Evolutionary conservation across 176 grass and related monocot species (phyloP), one percentile per base, ranked within the genome.

Genomic region (Zizania latifolia): DNA sequence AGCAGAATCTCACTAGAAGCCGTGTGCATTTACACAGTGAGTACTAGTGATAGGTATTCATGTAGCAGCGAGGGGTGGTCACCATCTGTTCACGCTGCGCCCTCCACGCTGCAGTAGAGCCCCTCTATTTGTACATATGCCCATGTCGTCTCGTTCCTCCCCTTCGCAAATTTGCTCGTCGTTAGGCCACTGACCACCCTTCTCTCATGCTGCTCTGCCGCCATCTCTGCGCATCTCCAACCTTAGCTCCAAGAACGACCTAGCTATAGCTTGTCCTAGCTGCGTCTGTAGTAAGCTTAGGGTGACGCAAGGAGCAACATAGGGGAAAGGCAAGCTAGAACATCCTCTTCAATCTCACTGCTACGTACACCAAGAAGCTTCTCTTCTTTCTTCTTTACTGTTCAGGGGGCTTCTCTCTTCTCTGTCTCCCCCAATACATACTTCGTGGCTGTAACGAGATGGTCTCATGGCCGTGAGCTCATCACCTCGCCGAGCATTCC

Each of bases 381-480:
- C 32, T 38, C 34, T 64, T 72, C 10, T 9, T 12, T 44, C 8
- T 32, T 8, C 48, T 63, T 21, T 60, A 30, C 40, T 37, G 35
- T 50, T 33, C 44, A 78, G 37, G 45, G 78, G 63, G 44, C 77
- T 53, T 77, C 55, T 70, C 76, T 39, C 48, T 35, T 82, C 60
- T 59, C 63, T 26, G 26, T 67, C 56, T 66, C 10, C 40, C 2
- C 2, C 37, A 26, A 35, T 27, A 51, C 41, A 27, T 1, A 61
- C 5, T 53, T 56, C 24, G 33, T 79, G 57, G 39, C 56, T 54
- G 65, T 66, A 82, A 58, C 60, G 63, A 73, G 62, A 85, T 87
- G 83, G 66, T 89, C 32, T 44, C 57, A 93, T 86, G 79, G 85
- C 93, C 60, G 84, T 90, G 82, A 89, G 77, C 77, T 79, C 84